Base-by-base conservation (phyloP, 2,329 filamentous ascomycete genomes). In the Nigrospora osmanthi region DNA sequence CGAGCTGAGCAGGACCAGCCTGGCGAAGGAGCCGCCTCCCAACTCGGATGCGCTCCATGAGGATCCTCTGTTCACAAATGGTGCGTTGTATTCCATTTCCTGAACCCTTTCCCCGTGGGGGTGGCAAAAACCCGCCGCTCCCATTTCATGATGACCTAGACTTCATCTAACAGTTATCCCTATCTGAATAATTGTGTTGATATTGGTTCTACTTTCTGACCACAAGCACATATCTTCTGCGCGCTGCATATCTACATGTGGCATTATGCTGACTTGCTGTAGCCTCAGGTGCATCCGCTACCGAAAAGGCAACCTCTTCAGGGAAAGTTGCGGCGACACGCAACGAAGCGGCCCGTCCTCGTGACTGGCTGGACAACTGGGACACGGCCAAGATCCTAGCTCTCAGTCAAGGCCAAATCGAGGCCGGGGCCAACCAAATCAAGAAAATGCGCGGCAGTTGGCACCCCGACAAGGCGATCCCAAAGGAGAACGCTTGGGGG, bases 331-430 rank as follows among this genome's bases (percentile, higher is more conserved):
- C 35, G n/a, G 23, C 23, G 23, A 28, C 23, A 10, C 23, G 23
- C 23, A 7, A 28, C 23, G 5, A 4, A 2, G 23, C 35, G 35
- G 35, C 11, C 10, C 44, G 36, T 2, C 31, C 34, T 5, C 40
- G 47, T 4, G 67, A 71, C 56, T 71, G 75, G 61, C 63, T 77
- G 17, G 66, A 73, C 14, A 62, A 66, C 28, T 80, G 75, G 76
- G 68, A 78, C 47, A 53, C 64, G 2, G 50, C 56, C 0, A 78
- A 73, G 54, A 54, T 81, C 15, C 46, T 54, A 4, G 53, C 58
- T 2, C 61, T 76, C 7, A 60, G 72, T 5, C 46, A 47, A 3
- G 69, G 69, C 2, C 76, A 81, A 49, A 50, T 54, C 45, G 33
- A 55, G 1, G 62, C 68, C 33, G 49, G 38, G 9, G 49, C 45